phyloP scores from a whole-genome alignment of 1,139 yeast species.

The Lodderomyces margitis region DNA sequence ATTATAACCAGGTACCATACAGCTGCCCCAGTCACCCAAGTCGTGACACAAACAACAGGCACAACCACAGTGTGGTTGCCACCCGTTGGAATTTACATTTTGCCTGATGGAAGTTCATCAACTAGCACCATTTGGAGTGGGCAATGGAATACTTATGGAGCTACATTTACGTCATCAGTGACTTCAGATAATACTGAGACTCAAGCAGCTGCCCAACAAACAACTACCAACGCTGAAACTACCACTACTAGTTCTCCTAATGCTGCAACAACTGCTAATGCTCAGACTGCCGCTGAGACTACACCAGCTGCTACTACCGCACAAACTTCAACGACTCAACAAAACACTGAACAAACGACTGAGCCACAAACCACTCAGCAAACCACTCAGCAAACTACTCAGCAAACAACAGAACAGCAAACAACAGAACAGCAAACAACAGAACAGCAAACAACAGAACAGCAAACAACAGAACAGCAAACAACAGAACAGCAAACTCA shows the following conservation, averaged over 20 bases:
- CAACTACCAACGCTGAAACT: constrained; percentile 8
- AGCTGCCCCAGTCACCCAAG: constrained; percentile 57
- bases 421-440: constrained; percentile 6
- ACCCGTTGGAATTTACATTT: constrained; percentile 61
- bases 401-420: constrained; percentile 5
- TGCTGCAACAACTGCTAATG: constrained; percentile 18
- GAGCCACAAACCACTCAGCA: constrained; percentile 7
- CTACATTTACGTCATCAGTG: constrained; percentile 18
- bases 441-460: neutral
- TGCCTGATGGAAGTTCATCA: constrained; percentile 57
- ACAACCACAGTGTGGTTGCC: constrained; percentile 63
- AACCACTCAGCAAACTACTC: constrained; percentile 13
- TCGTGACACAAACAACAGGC: constrained; percentile 54
- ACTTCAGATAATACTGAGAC: constrained; percentile 6
- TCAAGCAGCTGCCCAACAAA: constrained; percentile 7
- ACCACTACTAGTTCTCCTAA: constrained; percentile 14
- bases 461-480: constrained; percentile 5
- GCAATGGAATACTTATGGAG: constrained; percentile 29
- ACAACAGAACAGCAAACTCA: neutral
- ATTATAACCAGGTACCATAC: constrained; percentile 62
- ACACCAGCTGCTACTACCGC: constrained; percentile 13
- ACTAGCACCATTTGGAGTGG: constrained; percentile 51
- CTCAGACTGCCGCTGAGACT: constrained; percentile 13
- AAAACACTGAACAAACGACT: constrained; percentile 6
- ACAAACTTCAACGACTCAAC: constrained; percentile 5